Conservation (phyloP, 805 yeast genomes). For the Scheffersomyces lignosus region DNA sequence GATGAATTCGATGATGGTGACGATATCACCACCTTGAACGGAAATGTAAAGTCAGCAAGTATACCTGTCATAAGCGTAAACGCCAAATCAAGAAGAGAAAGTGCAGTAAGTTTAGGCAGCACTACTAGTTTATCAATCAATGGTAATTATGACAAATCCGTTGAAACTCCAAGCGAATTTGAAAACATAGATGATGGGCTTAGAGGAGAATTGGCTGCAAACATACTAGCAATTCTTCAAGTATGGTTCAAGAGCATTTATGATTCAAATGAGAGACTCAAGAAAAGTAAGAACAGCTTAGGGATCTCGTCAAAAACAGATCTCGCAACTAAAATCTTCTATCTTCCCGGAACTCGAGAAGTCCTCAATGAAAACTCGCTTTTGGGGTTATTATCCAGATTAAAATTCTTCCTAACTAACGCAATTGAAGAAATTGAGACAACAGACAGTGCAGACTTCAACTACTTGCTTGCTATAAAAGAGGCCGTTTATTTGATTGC, state of each 20-base stretch:
- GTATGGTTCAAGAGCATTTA: conserved; percentile 21
- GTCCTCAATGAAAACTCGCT: conserved; percentile 14
- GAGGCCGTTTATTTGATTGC: conserved; percentile 25
- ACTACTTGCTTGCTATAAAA: conserved; percentile 19
- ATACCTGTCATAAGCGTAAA: background rate
- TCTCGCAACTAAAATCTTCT: conserved; percentile 16
- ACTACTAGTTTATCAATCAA: background rate
- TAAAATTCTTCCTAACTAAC: conserved; percentile 17
- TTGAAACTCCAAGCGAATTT: conserved; percentile 6
- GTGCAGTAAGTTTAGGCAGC: background rate
- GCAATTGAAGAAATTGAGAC: conserved; percentile 13
- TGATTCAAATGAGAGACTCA: conserved; percentile 4
- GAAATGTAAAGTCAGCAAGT: no score
- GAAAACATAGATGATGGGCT: conserved; percentile 20
- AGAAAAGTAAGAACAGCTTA: conserved; percentile 3
- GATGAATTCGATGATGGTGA: conserved; percentile 18
- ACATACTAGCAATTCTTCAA: conserved; percentile 21
- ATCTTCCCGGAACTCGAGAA: conserved; percentile 14
- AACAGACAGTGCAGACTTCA: conserved; percentile 9
- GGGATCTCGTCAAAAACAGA: conserved; percentile 8
- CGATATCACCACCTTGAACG: conserved; percentile 19
- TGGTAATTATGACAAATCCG: no score
- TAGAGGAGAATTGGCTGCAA: conserved; percentile 20
- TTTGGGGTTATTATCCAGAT: conserved; percentile 12
- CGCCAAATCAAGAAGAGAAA: background rate